A percentile compares a stretch with the other conserved stretches of the same genome.
Conservation (phyloP, 345 rosid genomes). For the Aegle marmelos region DNA sequence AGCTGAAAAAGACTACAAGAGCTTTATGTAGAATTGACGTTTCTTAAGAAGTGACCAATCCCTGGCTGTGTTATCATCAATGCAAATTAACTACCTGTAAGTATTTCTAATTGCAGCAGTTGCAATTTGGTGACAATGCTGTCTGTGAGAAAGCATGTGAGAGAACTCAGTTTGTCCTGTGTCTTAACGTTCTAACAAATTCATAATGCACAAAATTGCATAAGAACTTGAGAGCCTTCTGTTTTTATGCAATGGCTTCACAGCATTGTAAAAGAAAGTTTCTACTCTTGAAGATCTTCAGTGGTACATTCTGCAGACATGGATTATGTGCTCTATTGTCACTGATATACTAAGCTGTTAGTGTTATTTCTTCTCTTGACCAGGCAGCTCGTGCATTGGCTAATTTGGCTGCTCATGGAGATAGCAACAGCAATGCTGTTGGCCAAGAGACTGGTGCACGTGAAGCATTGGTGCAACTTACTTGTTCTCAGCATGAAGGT, state of each 20-base stretch:
- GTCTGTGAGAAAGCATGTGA: neutral
- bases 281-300: neutral
- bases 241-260: neutral
- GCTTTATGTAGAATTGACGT: neutral
- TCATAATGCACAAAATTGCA: neutral
- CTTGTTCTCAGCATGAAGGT: conserved; percentile 35
- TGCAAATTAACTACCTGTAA: neutral
- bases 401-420: conserved; percentile 46
- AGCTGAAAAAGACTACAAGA: no score
- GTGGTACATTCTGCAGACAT: neutral
- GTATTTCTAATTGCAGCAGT: neutral
- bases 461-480: conserved; percentile 36
- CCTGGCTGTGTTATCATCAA: neutral
- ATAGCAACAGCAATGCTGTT: conserved; percentile 30
- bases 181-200: neutral
- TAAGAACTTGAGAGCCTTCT: neutral
- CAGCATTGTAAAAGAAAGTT: neutral
- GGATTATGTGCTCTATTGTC: neutral
- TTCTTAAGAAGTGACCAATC: neutral
- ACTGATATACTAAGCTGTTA: neutral
- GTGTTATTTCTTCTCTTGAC: neutral
- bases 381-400: conserved; percentile 40
- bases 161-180: neutral
- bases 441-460: conserved; percentile 38
- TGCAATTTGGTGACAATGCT: neutral